These are phyloP conservation scores for Solanum pimpinellifolium DNA, from an alignment of 257 asterid genomes.

Conservation along the genomic window DNA sequence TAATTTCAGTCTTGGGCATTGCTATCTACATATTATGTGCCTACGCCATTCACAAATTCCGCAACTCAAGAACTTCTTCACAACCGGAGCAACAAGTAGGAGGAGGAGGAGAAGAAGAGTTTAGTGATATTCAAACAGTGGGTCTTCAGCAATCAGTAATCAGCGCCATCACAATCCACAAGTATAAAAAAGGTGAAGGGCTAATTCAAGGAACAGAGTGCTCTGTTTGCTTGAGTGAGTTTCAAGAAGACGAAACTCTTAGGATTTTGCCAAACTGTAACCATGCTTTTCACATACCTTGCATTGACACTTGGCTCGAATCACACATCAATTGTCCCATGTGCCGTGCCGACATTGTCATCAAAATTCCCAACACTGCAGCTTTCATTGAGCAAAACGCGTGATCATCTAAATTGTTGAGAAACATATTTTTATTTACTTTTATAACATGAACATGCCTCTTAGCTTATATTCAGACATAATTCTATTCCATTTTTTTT, in stretches of 20 bases:
- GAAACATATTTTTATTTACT: background rate
- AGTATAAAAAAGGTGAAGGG: slow-evolving; percentile 51
- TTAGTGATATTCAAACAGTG: slow-evolving; percentile 31
- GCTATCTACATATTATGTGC: slow-evolving; percentile 18
- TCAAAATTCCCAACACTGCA: background rate
- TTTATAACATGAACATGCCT: background rate
- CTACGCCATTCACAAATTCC: slow-evolving; percentile 29
- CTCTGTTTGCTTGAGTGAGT: slow-evolving; percentile 68
- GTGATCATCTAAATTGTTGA: background rate
- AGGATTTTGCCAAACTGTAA: slow-evolving; percentile 62
- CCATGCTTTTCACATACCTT: slow-evolving; percentile 72
- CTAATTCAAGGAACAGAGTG: slow-evolving; percentile 58
- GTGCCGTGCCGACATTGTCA: slow-evolving; percentile 39
- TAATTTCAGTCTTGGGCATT: slow-evolving; percentile 28
- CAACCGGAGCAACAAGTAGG: background rate
- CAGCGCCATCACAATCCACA: slow-evolving; percentile 36
- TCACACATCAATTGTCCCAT: slow-evolving; percentile 77
- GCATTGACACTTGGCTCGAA: slow-evolving; percentile 79
- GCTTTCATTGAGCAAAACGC: background rate
- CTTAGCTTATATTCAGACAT: background rate
- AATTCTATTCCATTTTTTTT: background rate
- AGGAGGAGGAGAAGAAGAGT: background rate
- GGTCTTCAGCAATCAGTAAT: slow-evolving; percentile 59
- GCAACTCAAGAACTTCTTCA: background rate
- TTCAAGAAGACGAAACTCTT: slow-evolving; percentile 51